These are phyloP conservation scores for Hymenoscyphus scutula DNA, from an alignment of 2,329 filamentous ascomycete species.

Conservation along the genomic window DNA sequence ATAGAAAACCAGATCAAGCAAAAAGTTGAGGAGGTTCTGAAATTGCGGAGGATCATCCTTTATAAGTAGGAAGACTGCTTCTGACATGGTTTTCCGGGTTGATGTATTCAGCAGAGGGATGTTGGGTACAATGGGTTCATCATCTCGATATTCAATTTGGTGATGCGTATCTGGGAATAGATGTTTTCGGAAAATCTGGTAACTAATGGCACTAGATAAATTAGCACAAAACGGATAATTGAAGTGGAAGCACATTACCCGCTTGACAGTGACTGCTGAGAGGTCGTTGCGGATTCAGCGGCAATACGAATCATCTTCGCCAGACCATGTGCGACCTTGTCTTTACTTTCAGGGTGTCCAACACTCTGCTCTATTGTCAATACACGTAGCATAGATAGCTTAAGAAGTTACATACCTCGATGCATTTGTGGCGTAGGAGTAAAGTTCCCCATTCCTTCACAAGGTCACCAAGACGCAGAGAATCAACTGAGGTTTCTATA, in stretches of 20 bases:
- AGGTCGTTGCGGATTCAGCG: conserved; percentile 30
- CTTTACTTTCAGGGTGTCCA: conserved; percentile 34
- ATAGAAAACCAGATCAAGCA: conserved; percentile 51
- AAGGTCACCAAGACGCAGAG: conserved; percentile 29
- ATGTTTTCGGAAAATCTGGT: conserved; percentile 59
- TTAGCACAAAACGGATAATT: conserved; percentile 15
- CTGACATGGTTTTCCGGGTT: conserved; percentile 59
- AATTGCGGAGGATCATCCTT: conserved; percentile 51
- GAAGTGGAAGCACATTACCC: conserved; percentile 19
- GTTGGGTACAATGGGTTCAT: conserved; percentile 35
- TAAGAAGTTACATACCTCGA: conserved; percentile 37
- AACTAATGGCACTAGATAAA: conserved; percentile 41
- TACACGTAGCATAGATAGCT: not conserved
- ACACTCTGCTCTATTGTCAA: conserved; percentile 25
- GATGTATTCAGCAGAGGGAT: conserved; percentile 51
- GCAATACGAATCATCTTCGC: conserved; percentile 39
- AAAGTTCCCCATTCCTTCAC: conserved; percentile 34
- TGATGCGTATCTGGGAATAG: conserved; percentile 57
- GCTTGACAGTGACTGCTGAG: conserved; percentile 28
- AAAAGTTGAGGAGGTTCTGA: conserved; percentile 48
- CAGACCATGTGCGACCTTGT: conserved; percentile 38
- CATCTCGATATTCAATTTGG: conserved; percentile 34
- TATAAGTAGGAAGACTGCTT: conserved; percentile 56
- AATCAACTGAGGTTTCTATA: conserved; percentile 33
- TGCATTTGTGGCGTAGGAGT: conserved; percentile 42